Evolutionary conservation across 192 early-diverging fungal genomes (phyloP), one percentile per base, ranked within the genome.

Genomic region (Ambispora gerdemannii): DNA sequence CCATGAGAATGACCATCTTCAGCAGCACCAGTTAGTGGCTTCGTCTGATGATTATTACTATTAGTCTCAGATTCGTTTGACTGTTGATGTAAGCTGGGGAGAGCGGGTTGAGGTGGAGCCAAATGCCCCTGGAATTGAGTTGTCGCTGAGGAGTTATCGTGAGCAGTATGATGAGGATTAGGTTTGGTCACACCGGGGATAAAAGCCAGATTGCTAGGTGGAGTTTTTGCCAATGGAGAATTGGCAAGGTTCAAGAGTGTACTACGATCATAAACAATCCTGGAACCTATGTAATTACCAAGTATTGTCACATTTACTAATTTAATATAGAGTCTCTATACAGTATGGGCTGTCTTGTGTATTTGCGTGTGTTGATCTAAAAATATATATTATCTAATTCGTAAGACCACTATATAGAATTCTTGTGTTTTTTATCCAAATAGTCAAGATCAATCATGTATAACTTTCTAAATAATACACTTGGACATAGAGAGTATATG

Each of bases 251-350:
- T 81, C 53, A 88, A 67, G 59, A 89, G 74, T 20, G 83, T 86
- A 58, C 74, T 75, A 49, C 85, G 86, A 67, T 87, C 84, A 69
- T 89, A 89, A 56, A 83, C 82, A 51, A 86, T 86, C 59, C 85
- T 85, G 66, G 83, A 83, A 51, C 88, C 88, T 85, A 71, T n/a
- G 4, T 4, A n/a, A n/a, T n/a, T n/a, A n/a, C n/a, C n/a, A 66
- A 59, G 6, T 19, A 32, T 52, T 53, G 22, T 53, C 7, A n/a
- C 3, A 53, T 53, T 53, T 20, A 43, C n/a, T n/a, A 43, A 43
- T 43, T 10, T 10, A 43, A 43, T 43, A 10, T 43, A 15, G 38
- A 43, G 15, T 22, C 30, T 20, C 32, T 20, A n/a, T n/a, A n/a
- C n/a, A 72, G 7, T 67, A 8, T 19, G 20, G 32, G 10, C 63